A percentile compares a stretch with the other conserved stretches of the same genome.
phyloP scores from a whole-genome alignment of 257 asterid genomes.

The Capsicum chinense region DNA sequence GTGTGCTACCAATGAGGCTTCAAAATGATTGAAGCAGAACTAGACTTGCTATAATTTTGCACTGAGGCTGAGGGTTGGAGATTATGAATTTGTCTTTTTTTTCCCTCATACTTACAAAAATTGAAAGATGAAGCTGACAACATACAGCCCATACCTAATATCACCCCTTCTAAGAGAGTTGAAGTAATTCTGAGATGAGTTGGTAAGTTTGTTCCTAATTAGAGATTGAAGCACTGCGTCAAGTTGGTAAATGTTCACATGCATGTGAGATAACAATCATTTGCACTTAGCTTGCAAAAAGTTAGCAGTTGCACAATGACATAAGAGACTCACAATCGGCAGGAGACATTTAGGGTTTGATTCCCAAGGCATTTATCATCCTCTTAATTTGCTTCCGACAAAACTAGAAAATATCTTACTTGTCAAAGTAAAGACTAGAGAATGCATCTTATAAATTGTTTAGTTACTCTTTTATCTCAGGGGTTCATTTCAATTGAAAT shows the following conservation, averaged over 20 bases:
- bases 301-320: neutral
- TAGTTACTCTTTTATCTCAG: neutral
- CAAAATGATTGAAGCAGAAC: neutral
- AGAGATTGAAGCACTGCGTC: neutral
- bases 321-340: neutral
- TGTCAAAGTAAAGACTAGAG: neutral
- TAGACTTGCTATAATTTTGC: neutral
- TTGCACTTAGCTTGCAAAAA: neutral
- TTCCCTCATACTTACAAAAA: neutral
- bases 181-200: neutral
- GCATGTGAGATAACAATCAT: neutral
- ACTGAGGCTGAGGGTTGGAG: neutral
- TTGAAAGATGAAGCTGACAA: neutral
- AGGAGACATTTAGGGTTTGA: neutral
- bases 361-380: neutral
- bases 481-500: neutral
- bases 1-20: neutral
- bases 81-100: neutral
- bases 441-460: neutral
- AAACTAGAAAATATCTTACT: neutral
- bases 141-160: neutral
- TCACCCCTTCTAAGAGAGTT: neutral
- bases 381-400: neutral
- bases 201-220: neutral
- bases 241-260: neutral